These are phyloP conservation scores for Lentinula edodes DNA, from an alignment of 768 basidiomycete genomes.

Conservation along the genomic window DNA sequence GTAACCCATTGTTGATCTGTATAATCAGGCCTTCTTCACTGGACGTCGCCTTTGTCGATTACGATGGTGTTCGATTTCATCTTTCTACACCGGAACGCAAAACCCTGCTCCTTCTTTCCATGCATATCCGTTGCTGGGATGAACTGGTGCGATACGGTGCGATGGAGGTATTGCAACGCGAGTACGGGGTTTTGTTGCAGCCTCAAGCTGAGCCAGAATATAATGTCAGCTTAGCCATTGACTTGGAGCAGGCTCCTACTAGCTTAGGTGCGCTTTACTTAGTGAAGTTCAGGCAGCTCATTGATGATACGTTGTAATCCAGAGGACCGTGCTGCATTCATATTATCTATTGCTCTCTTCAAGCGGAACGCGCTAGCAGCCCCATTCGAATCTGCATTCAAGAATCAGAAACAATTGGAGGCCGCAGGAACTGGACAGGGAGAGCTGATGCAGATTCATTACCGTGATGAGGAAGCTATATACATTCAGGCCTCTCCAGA, in stretches of 20 bases:
- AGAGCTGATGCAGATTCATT: constrained; percentile 88
- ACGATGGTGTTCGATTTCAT: constrained; percentile 94
- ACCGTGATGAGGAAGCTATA: constrained; percentile 96
- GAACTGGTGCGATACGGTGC: constrained; percentile 89
- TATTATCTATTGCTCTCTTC: constrained; percentile 76
- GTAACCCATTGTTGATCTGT: constrained; percentile 12
- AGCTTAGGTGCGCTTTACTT: constrained; percentile 55
- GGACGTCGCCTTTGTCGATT: constrained; percentile 97
- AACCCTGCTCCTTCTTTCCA: constrained; percentile 78
- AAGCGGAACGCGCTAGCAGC: constrained; percentile 94
- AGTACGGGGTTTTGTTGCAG: constrained; percentile 73
- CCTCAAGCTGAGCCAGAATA: constrained; percentile 79
- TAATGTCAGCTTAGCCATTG: constrained; percentile 81
- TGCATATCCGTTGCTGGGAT: constrained; percentile 97
- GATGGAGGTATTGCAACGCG: constrained; percentile 66
- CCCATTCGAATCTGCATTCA: constrained; percentile 88
- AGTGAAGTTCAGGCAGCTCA: background rate
- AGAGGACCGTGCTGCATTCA: constrained; percentile 79
- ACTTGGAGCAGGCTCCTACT: constrained; percentile 80
- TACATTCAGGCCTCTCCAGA: constrained; percentile 91
- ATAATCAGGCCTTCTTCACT: constrained; percentile 73
- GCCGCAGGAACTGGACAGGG: constrained; percentile 60
- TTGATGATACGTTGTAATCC: constrained; percentile 6
- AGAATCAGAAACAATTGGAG: constrained; percentile 79
- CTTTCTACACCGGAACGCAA: constrained; percentile 85